Conservation (phyloP, 768 basidiomycete species). For the Leccinum fibrillosum region DNA sequence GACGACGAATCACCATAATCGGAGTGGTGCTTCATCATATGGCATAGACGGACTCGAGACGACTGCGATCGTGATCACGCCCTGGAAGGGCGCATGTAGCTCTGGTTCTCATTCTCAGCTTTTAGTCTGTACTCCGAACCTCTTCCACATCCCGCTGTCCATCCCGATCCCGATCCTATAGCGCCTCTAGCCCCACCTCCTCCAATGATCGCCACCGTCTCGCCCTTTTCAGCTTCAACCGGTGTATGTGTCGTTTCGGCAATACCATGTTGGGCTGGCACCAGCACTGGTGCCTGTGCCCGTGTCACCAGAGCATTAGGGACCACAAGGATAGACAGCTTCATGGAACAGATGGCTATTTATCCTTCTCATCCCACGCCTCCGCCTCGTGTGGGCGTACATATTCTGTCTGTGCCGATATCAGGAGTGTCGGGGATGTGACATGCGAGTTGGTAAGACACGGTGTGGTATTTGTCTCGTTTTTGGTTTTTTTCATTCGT, state of each 20-base stretch:
- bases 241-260: slow-evolving; percentile 20
- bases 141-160: too few species aligned
- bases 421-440: too few species aligned
- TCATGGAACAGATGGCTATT: too few species aligned
- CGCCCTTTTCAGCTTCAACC: slow-evolving; percentile 14
- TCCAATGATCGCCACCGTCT: slow-evolving; percentile 9
- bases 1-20: not conserved
- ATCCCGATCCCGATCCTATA: not conserved
- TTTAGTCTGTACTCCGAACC: too few species aligned
- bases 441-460: too few species aligned
- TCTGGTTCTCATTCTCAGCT: slow-evolving; percentile 1
- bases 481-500: too few species aligned
- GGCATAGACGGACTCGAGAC: slow-evolving; percentile 4
- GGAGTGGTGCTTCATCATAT: not conserved
- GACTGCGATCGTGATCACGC: not conserved
- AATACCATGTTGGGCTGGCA: slow-evolving; percentile 12
- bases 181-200: not conserved
- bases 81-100: slow-evolving; percentile 1
- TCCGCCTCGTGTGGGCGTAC: too few species aligned
- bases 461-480: too few species aligned
- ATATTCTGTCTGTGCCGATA: too few species aligned
- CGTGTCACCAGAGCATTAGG: too few species aligned
- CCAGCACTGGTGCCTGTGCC: not conserved
- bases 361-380: too few species aligned
- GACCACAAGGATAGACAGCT: too few species aligned